Evolutionary conservation across 129 eudicot species (phyloP), one percentile per base, ranked within the genome.

Genomic region (Centrapalus pauciflorus): DNA sequence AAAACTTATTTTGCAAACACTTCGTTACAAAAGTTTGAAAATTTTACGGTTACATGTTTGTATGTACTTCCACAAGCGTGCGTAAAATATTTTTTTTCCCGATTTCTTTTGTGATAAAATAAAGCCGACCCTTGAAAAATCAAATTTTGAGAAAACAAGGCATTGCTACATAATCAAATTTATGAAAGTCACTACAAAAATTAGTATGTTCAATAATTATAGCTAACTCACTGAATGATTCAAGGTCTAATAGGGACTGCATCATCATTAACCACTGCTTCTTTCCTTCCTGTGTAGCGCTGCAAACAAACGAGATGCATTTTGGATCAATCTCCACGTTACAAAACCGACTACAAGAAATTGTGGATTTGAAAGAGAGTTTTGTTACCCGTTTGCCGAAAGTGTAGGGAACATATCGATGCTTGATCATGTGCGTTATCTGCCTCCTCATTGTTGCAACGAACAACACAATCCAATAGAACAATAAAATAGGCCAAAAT

Each of bases 401-500:
- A 50, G 83, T 46, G 57, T 77, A 76, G 6, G 89, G 89, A 38
- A 84, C 74, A 40, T 80, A 84, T 84, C 76, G 77, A 51, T 84
- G 78, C 51, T 84, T 80, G 64, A 84, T 41, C 89, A 84, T 84
- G 66, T 80, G 89, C 70, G 69, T 61, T 73, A 84, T 84, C 55
- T 84, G 89, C 37, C 78, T 77, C 76, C 71, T 80, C 79, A 84
- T 79, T 23, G 83, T 84, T 19, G 77, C 63, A 26, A 55, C 10
- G 57, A 76, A 84, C 34, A 84, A 75, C 57, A 77, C 63, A 20
- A 84, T 27, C 89, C 83, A 84, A 57, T 84, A 84, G 78, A 84
- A 80, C 54, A 80, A 64, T 35, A 84, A 76, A 35, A 84, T 77
- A 7, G 89, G 89, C 89, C 89, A 80, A 59, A 80, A 84, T 14